Evolutionary conservation across 2,329 filamentous ascomycete species (phyloP), one percentile per base, ranked within the genome.

Genomic region (Rutstroemia sp.): DNA sequence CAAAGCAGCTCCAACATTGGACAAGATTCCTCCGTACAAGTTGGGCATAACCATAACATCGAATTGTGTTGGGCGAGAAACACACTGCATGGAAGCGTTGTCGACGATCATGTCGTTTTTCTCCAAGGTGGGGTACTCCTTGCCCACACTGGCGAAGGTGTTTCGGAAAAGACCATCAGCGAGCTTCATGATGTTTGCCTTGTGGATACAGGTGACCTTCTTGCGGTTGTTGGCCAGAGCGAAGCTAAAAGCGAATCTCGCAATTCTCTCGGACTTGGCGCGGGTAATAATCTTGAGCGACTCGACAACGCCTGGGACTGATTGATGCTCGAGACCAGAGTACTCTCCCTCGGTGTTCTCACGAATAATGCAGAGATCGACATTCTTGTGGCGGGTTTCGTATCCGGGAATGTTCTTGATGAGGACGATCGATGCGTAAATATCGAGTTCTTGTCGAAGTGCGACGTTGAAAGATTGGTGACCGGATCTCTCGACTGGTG

Each of bases 111-210:
- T 96, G 78, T 99, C 94, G 80, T 95, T 95, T 72, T 87, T 87
- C 80, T 96, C 89, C 67, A 99, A 82, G 61, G 89, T 95, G 59
- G 94, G 92, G 79, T 94, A 99, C 74, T 96, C 90, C 79, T 95
- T 88, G 65, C 91, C 89, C 66, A 94, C 86, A 70, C 86, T 82
- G 80, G 95, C 90, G 82, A 97, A 95, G 66, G 94, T 97, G 78
- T 86, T 92, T 74, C 94, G 88, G 89, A 99, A 99, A 57, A 99
- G 88, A 76, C 94, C 94, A 68, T 99, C 94, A 73, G 92, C 92
- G 58, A 99, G 83, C 84, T 99, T 99, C 94, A 99, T 99, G 80
- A 99, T 99, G 83, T 99, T 99, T 77, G 94, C 94, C 84, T 99
- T 99, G 87, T 99, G 94, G 73, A 99, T 97, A 80, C 92, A 96